phyloP scores from a whole-genome alignment of 768 basidiomycete species.

The Macrolepiota albuminosa region DNA sequence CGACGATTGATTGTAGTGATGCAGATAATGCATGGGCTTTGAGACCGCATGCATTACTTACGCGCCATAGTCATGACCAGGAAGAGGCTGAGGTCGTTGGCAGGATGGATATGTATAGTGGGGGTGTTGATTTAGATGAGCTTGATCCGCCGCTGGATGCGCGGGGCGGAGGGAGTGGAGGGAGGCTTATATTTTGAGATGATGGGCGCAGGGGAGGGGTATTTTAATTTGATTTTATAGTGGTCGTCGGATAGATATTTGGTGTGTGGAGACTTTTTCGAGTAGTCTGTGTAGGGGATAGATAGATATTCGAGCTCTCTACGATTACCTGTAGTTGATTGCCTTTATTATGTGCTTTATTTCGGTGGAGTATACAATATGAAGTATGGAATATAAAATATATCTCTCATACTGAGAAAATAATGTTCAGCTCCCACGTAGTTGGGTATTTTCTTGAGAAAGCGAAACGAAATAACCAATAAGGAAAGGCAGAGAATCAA shows the following conservation, averaged over 20 bases:
- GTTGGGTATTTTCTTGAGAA: not conserved
- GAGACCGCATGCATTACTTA: not conserved
- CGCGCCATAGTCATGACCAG: slow-evolving; percentile 12
- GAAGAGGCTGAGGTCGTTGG: slow-evolving; percentile 19
- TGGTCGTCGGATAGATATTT: not conserved
- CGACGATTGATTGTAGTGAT: not conserved
- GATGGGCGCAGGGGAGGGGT: not conserved
- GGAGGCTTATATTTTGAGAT: not conserved
- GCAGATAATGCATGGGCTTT: not conserved
- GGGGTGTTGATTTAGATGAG: not conserved
- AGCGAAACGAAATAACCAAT: not conserved
- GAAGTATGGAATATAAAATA: not conserved
- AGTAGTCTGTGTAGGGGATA: not conserved
- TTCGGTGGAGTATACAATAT: not conserved
- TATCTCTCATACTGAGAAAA: not conserved
- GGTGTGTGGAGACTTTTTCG: not conserved
- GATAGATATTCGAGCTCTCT: not conserved
- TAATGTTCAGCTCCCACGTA: not conserved
- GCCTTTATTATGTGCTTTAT: not conserved
- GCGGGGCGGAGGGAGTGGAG: not conserved
- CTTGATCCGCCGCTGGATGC: not conserved
- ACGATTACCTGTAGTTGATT: not conserved
- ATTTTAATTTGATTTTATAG: not conserved
- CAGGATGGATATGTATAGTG: slow-evolving; percentile 15
- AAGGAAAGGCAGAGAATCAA: too few species aligned